Evolutionary conservation across 2,329 filamentous ascomycete species (phyloP), one percentile per base, ranked within the genome.

Genomic region (Fusarium sp.): DNA sequence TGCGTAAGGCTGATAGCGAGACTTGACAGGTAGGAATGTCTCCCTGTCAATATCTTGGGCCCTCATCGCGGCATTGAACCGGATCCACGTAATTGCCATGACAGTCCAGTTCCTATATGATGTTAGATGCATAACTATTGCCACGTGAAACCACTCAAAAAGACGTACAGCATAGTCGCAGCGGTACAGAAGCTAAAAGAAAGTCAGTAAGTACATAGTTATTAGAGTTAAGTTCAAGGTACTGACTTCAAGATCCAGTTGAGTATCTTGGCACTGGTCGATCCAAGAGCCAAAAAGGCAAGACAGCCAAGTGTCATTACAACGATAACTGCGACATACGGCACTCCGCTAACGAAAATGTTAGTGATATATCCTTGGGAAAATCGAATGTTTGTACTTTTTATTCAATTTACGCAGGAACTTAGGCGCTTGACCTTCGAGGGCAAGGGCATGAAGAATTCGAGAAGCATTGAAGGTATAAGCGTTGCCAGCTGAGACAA

Each of bases 401-500:
- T 35, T 46, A 6, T 56, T 56, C 7, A 56, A 13, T 14, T 40
- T 18, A 6, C 30, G 40, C 13, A 56, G 35, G n/a, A 59, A 52
- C 12, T 52, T 52, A 4, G 56, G 56, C 2, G 58, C 50, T 11
- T 56, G 50, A 1, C 64, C 60, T 14, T 56, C 48, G 4, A 59
- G 49, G 1, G 64, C 60, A 8, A 66, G 23, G 6, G 42, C 55
- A 14, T 64, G 58, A 7, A 64, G 30, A 8, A 52, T 52, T 20
- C 60, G 20, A 5, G 64, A 64, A 2, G 48, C 50, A 14, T 48
- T 35, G 9, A 64, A 64, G 0, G 63, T 57, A 3, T 60, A 54
- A 1, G 49, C 45, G 18, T 64, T 63, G 6, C 64, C 64, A 4
- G 48, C 61, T 5, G 60, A 64, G 5, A 64, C 45, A 5, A 63